Evolutionary conservation across 108 stramenopile genomes (phyloP), one percentile per base, ranked within the genome.

Genomic region (Mayamaea pseudoterrestris): DNA sequence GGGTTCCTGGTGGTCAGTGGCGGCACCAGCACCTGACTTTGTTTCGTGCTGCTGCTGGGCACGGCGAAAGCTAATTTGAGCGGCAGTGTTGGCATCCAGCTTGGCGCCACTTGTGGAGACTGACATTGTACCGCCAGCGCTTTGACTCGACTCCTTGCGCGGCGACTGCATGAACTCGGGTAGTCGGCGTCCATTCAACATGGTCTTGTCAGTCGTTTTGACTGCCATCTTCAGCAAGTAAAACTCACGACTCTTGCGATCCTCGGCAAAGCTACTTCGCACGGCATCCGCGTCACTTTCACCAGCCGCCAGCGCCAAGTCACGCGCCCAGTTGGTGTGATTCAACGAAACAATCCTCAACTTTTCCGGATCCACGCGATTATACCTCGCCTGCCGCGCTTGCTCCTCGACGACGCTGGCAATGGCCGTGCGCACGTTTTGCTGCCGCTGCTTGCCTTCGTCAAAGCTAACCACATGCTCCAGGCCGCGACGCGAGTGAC

Each of bases 241-340:
- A 52, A 80, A 88, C 35, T 88, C 86, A 21, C 86, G 46, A 5
- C 81, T 67, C 27, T 78, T 78, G 13, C 81, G 70, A 44, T 63
- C 74, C 24, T 65, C 71, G 30, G 79, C 65, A 54, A 89, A 89
- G 62, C 79, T 74, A 7, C 54, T 68, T 8, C 47, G 27, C 12
- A 89, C 82, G 0, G 82, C 82, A 41, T 89, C 87, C 7, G 72
- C 82, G 60, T 89, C 87, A 22, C 73, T 68, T 24, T 76, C 71
- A 25, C 76, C 87, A 17, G 87, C 75, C 5, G 87, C 87, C 31
- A 81, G 41, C 5, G 87, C 78, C 41, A 89, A 63, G 51, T 89
- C 87, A 17, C 71, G 50, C 24, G 72, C 73, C 87, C 87, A 89
- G 0, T 72, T 56, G 2, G 82, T 89, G 36, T 83, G 63, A 48